Conservation (phyloP, 768 basidiomycete species). For the Lentinula lateritia region DNA sequence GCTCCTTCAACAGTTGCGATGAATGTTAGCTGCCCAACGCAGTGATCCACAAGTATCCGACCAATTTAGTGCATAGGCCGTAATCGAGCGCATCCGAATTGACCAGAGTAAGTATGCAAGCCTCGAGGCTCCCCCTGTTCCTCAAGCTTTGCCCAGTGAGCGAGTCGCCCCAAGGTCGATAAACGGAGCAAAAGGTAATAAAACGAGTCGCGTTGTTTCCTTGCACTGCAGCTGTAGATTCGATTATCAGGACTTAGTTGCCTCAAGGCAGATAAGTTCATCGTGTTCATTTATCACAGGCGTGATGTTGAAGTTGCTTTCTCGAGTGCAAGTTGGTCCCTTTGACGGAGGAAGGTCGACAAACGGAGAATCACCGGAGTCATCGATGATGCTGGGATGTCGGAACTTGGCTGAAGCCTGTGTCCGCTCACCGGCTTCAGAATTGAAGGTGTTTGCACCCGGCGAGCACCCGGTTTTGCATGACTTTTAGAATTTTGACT, state of each 20-base stretch:
- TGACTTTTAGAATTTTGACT: neutral
- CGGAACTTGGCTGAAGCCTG: neutral
- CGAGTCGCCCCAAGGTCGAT: neutral
- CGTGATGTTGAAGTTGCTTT: neutral
- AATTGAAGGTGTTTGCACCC: neutral
- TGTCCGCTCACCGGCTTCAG: neutral
- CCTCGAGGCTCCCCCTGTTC: neutral
- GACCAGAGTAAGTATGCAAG: neutral
- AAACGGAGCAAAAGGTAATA: neutral
- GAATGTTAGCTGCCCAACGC: too few relatives aligned
- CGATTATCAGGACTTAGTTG: neutral
- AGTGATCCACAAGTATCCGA: neutral
- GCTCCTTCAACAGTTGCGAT: too few relatives aligned
- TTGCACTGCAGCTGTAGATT: neutral
- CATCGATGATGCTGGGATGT: neutral
- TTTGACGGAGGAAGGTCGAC: neutral
- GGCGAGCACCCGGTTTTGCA: neutral
- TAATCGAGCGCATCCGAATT: neutral
- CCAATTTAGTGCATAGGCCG: neutral
- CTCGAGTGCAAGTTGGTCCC: neutral
- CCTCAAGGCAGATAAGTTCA: conserved; percentile 5
- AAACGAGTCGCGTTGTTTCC: neutral
- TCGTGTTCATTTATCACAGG: neutral
- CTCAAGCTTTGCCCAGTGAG: neutral
- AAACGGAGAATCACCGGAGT: conserved; percentile 1